phyloP scores from a whole-genome alignment of 2,329 filamentous ascomycete species.

The Parastagonospora avenae region DNA sequence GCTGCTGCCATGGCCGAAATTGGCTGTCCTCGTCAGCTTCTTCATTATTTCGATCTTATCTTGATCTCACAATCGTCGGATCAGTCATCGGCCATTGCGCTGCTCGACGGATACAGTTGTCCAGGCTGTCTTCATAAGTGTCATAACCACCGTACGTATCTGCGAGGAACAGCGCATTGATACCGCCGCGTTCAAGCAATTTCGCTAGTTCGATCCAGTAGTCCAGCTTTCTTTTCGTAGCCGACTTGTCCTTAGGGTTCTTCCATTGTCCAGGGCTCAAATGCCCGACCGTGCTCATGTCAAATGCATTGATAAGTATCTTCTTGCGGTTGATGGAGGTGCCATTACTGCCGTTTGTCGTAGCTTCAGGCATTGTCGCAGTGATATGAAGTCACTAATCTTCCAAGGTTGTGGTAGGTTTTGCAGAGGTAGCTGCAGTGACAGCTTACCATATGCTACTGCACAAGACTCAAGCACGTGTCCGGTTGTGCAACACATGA shows the following conservation, averaged over 20 bases:
- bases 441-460: no score
- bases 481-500: background rate
- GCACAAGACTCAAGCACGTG: background rate
- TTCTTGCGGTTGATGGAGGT: slow-evolving; percentile 46
- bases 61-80: slow-evolving; percentile 61
- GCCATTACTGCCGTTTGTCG: slow-evolving; percentile 9
- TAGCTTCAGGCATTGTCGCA: slow-evolving; percentile 18
- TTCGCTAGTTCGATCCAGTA: slow-evolving; percentile 71
- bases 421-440: no score
- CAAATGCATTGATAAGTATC: slow-evolving; percentile 68
- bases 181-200: slow-evolving; percentile 64
- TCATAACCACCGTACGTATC: slow-evolving; percentile 70
- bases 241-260: slow-evolving; percentile 66
- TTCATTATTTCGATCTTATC: background rate
- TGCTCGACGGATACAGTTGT: slow-evolving; percentile 65
- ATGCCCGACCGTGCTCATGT: slow-evolving; percentile 69
- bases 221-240: slow-evolving; percentile 63
- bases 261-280: slow-evolving; percentile 72
- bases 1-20: slow-evolving; percentile 69
- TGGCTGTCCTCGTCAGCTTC: slow-evolving; percentile 15
- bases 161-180: slow-evolving; percentile 69
- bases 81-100: slow-evolving; percentile 71
- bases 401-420: no score
- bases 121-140: slow-evolving; percentile 64
- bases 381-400: background rate